Evolutionary conservation across 352 stramenopile genomes (phyloP), one percentile per base, ranked within the genome.

Genomic region (Achlya hypogyna): DNA sequence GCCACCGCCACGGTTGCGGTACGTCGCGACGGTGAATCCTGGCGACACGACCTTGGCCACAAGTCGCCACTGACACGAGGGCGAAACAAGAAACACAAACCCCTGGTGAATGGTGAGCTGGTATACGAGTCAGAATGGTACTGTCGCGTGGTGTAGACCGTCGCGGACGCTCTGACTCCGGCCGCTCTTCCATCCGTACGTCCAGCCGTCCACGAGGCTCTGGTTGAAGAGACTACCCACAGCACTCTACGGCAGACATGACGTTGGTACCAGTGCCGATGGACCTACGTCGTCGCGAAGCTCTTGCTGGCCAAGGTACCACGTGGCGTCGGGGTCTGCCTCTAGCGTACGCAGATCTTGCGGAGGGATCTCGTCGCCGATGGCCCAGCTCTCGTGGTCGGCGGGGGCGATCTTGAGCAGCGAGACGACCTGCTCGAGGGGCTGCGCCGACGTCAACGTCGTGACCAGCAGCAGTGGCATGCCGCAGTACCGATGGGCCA

Each of bases 101-200:
- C 38, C 38, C 38, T 45, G 38, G 12, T 45, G 2, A 9, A 45
- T 10, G 38, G 12, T 3, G 14, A 14, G 6, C 6, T 45, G 12
- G 2, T 45, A n/a, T 45, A 45, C 12, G 12, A 3, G n/a, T 45
- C 38, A 18, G n/a, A 18, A 45, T 1, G 38, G 38, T 45, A 67
- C 60, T 28, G 72, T 74, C 32, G 82, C 75, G 51, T 74, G 51
- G 66, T 86, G 78, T 45, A 72, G 69, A 1, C 65, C 65, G 1
- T 73, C 73, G 14, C 78, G 75, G 53, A 78, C 70, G 23, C 74
- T 69, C 54, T 82, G 77, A 54, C 75, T 82, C n/a, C 74, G 79
- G 47, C 77, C 76, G 64, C 75, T 85, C 25, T 79, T 78, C 75
- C 75, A 85, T 63, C 81, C 74, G 70, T 85, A 85, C 60, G 78